Percentiles rank a stretch among this genome's conserved stretches.
Conservation (phyloP, 1,139 yeast species). For the Pichia sp. region DNA sequence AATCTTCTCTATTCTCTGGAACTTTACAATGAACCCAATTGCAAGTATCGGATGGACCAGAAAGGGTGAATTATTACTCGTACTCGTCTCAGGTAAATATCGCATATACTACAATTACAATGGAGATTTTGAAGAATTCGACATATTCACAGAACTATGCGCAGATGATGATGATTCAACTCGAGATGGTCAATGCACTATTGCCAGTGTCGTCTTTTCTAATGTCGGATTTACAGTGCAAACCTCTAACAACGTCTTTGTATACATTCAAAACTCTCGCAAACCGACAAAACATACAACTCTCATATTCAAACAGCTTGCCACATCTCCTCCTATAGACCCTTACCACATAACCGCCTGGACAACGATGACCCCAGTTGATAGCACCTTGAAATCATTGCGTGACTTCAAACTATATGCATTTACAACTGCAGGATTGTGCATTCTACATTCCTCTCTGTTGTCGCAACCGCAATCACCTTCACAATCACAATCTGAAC, state of each 20-base stretch:
- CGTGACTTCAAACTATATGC: constrained; percentile 5
- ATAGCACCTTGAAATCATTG: constrained; percentile 9
- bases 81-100: constrained; percentile 48
- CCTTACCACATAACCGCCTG: constrained; percentile 21
- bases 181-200: constrained; percentile 17
- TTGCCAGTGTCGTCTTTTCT: constrained; percentile 30
- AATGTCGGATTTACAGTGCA: constrained; percentile 32
- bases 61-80: constrained; percentile 50
- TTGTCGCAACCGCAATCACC: no score
- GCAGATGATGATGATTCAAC: not conserved
- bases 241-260: constrained; percentile 29
- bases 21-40: constrained; percentile 47
- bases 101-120: constrained; percentile 64
- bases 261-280: constrained; percentile 24
- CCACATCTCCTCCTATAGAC: constrained; percentile 6
- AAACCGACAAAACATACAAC: not conserved
- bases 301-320: constrained; percentile 1
- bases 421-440: constrained; percentile 7
- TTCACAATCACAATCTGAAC: no score
- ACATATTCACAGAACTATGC: constrained; percentile 17
- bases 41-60: constrained; percentile 49
- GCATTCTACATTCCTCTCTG: constrained; percentile 1
- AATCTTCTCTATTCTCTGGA: constrained; percentile 33
- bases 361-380: constrained; percentile 17
- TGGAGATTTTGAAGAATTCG: constrained; percentile 54